Base-by-base conservation (phyloP, 805 yeast genomes). In the Metschnikowia shivogae region DNA sequence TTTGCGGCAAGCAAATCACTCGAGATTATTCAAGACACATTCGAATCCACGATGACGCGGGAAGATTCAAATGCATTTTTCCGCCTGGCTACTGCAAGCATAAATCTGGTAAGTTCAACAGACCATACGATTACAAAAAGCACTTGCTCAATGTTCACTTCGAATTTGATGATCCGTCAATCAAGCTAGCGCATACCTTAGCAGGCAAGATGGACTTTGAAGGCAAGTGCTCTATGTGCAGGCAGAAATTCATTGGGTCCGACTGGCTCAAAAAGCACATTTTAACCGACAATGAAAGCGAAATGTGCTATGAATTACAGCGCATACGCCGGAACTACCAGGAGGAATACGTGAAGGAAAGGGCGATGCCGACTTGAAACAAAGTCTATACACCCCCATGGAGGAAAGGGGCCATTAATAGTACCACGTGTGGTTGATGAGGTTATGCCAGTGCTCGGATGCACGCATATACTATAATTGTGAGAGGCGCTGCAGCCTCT, bases 181-280 rank as follows among this genome's bases (percentile, higher is more conserved):
- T 72, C 11, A 69, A 65, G 43, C 50, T 65, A 5, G 70, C 72
- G 2, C 64, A 66, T 33, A 71, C 67, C 28, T 58, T 71, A 43
- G 69, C 73, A 0, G 74, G 70, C 39, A 71, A 70, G 49, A 53
- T 71, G 22, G 71, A 72, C 6, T 52, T 67, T 26, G 34, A 51
- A 20, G 76, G 76, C 1, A 46, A 56, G 17, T 71, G 76, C 46
- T 55, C 57, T 17, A 71, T 72, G 1, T 82, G 87, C 57, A 82
- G 82, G 1, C 58, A 56, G 13, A 56, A 73, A 35, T 73, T 68
- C 53, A 56, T 63, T 11, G 86, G 82, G 7, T 63, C 64, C 24
- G 75, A 69, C 14, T 82, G 87, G 87, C 62, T 82, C 17, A 76
- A 76, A 14, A 52, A 60, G 11, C 88, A 82, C 57, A 73, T 81